Evolutionary conservation across 306 rosid genomes (phyloP).

Genomic region (Vachellia collinsii): DNA sequence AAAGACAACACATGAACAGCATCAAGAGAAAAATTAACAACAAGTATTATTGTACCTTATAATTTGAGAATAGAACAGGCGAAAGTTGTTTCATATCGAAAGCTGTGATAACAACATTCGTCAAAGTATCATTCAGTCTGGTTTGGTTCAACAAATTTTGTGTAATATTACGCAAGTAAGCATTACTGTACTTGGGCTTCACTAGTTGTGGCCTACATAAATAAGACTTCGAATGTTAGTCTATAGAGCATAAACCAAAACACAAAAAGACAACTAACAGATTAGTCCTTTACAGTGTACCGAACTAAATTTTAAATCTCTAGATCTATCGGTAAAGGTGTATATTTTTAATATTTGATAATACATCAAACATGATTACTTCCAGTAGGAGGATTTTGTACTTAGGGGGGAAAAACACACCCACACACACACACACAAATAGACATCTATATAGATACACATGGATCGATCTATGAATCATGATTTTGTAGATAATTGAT

Average conservation of each 20-base stretch:
- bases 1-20: neutral
- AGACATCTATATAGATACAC: too few species aligned
- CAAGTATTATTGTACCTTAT: neutral
- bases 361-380: too few species aligned
- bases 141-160: neutral
- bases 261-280: too few species aligned
- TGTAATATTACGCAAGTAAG: neutral
- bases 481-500: neutral
- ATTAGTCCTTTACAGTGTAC: too few species aligned
- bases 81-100: neutral
- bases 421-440: too few species aligned
- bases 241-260: neutral
- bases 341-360: too few species aligned
- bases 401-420: too few species aligned
- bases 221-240: neutral
- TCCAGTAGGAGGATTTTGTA: too few species aligned
- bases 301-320: too few species aligned
- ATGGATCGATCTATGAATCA: neutral
- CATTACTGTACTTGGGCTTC: neutral
- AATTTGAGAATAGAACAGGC: neutral
- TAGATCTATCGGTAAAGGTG: too few species aligned
- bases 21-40: too few species aligned
- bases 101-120: conserved; percentile 1
- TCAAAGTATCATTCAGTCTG: conserved; percentile 1
- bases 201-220: neutral